Percentiles rank a stretch among this genome's conserved stretches.
phyloP scores from a whole-genome alignment of 495 filamentous ascomycete genomes.

The Xylaria venustula region DNA sequence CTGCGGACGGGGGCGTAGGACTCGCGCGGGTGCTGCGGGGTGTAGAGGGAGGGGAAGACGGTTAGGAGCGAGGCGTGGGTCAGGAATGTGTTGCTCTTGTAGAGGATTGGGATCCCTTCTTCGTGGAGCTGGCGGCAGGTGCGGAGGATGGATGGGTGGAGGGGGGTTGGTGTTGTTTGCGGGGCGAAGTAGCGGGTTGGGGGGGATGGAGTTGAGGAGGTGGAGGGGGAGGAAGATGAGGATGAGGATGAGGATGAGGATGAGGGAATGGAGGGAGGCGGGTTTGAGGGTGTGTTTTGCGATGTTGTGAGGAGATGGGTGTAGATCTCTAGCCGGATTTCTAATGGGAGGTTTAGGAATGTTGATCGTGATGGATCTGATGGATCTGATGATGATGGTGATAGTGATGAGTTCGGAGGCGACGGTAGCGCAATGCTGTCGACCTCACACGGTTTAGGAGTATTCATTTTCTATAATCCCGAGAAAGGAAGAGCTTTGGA shows the following conservation, averaged over 20 bases:
- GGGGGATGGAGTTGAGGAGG: conserved; percentile 12
- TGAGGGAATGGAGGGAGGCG: background rate
- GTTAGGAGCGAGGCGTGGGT: conserved; percentile 50
- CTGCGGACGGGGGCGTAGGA: conserved; percentile 28
- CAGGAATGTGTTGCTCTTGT: conserved; percentile 49
- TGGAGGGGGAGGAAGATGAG: conserved; percentile 4
- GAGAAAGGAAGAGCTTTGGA: no score
- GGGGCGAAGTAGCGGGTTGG: no score
- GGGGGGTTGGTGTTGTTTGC: conserved; percentile 6
- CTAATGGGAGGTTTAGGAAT: conserved; percentile 47
- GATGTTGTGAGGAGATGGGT: conserved; percentile 34
- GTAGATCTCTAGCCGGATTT: conserved; percentile 53
- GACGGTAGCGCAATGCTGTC: no score
- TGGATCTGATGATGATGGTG: background rate
- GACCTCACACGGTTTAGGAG: no score
- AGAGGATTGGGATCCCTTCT: conserved; percentile 48
- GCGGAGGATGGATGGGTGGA: conserved; percentile 43
- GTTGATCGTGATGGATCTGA: conserved; percentile 4
- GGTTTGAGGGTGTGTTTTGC: background rate
- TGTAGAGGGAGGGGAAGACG: conserved; percentile 38
- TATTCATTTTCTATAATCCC: no score
- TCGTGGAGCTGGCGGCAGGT: conserved; percentile 37
- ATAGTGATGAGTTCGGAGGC: no score
- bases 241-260: background rate
- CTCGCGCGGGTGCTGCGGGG: conserved; percentile 16